Evolutionary conservation across 2,329 filamentous ascomycete species (phyloP).

Genomic region (Colletotrichum sp.): DNA sequence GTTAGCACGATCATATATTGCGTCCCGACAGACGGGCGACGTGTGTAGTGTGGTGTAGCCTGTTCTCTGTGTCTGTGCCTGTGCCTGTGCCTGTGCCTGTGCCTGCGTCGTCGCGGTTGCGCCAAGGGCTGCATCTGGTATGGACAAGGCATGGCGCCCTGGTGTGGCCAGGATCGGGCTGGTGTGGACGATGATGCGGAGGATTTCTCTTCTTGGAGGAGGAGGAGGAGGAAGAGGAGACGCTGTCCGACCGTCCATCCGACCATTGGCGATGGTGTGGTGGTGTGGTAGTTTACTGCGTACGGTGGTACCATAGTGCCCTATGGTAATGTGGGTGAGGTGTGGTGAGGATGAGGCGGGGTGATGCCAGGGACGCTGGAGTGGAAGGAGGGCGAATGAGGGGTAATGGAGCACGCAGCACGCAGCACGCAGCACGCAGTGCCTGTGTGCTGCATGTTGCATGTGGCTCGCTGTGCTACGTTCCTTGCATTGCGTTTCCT

Average conservation of each 20-base stretch:
- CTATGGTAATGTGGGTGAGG: neutral
- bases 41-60: neutral
- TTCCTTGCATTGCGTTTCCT: conserved; percentile 18
- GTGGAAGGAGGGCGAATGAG: neutral
- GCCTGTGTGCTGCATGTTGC: neutral
- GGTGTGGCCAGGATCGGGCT: neutral
- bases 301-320: neutral
- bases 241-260: neutral
- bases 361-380: neutral
- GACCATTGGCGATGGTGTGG: neutral
- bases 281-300: neutral
- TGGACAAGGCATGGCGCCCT: neutral
- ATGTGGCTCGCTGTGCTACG: neutral
- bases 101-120: neutral
- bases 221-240: neutral
- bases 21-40: neutral
- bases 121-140: neutral
- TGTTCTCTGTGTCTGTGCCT: neutral
- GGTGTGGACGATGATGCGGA: neutral
- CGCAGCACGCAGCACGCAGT: neutral
- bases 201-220: neutral
- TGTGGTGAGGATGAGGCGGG: conserved; percentile 10
- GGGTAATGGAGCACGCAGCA: neutral
- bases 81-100: neutral
- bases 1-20: neutral